Evolutionary conservation across 2,329 filamentous ascomycete species (phyloP).

Genomic region (Hymenotorrendiella dingleyae): DNA sequence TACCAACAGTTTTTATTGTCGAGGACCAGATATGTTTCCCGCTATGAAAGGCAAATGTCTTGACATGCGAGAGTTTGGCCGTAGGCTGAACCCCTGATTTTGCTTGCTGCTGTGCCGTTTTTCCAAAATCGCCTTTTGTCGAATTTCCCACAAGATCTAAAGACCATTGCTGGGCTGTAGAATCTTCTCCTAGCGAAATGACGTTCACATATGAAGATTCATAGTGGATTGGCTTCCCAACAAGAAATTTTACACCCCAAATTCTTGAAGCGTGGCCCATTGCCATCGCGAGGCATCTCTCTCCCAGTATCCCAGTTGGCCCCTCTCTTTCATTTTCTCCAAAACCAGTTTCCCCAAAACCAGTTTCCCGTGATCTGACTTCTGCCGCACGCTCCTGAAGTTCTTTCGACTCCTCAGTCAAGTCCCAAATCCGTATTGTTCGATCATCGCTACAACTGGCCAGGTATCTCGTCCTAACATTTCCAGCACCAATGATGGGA

Average conservation of each 20-base stretch:
- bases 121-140: not conserved
- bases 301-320: slow-evolving; percentile 29
- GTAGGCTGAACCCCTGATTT: slow-evolving; percentile 1
- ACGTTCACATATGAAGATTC: slow-evolving; percentile 40
- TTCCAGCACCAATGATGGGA: slow-evolving; percentile 36
- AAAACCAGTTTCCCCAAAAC: slow-evolving; percentile 65
- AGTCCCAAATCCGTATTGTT: slow-evolving; percentile 82
- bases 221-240: not conserved
- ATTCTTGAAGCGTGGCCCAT: slow-evolving; percentile 90
- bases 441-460: slow-evolving; percentile 94
- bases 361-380: slow-evolving; percentile 46
- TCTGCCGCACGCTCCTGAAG: not conserved
- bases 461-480: slow-evolving; percentile 53
- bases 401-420: slow-evolving; percentile 32
- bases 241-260: slow-evolving; percentile 73
- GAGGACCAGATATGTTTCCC: slow-evolving; percentile 92
- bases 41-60: slow-evolving; percentile 58
- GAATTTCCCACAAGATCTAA: slow-evolving; percentile 11
- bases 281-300: slow-evolving; percentile 57
- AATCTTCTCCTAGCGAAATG: slow-evolving; percentile 81
- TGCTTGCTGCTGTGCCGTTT: not conserved
- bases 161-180: slow-evolving; percentile 66
- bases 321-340: slow-evolving; percentile 35
- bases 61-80: slow-evolving; percentile 42
- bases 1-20: slow-evolving; percentile 36